Base-by-base conservation (phyloP, 2,329 filamentous ascomycete genomes). In the Ophiosphaerella korrae region DNA sequence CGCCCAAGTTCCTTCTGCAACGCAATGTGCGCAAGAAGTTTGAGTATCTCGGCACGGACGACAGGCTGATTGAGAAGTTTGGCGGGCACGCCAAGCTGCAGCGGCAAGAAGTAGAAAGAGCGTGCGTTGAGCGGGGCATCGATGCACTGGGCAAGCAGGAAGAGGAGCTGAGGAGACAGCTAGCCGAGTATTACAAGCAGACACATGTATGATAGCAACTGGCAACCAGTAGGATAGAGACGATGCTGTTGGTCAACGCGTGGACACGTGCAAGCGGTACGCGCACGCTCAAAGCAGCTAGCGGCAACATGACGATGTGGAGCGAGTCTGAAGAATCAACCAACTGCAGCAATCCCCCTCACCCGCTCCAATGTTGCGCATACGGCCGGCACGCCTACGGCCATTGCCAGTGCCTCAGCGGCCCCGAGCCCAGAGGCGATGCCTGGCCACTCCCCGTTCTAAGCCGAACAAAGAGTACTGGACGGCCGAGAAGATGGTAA, bases 11-110 rank as follows among this genome's bases (percentile, higher is more conserved):
- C 7, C 70, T 88, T 61, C 79, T 91, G 71, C 72, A 77, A 49
- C 72, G 77, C 45, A 79, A 80, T 55, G 75, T 91, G 36, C 61
- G 64, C 43, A 74, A 76, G 60, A 78, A 82, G 55, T 75, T 90
- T 60, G 74, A 79, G 35, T 90, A 89, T 66, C 70, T 97, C 55
- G 80, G 80, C 39, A 74, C 80, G 33, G 92, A 97, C 74, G 90
- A 95, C 73, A 74, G 66, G 56, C 76, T 93, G 70, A 81, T 97
- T 41, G 64, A 80, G 14, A 75, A 79, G 33, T 82, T 84, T 40
- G 89, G 88, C 1, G 88, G 87, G 0, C 80, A 83, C 5, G 58
- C 67, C 3, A 80, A 74, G 18, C 75, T 95, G 61, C 81, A 81
- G 57, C 74, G 74, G 7, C 82, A 83, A 34, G 90, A 95, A 77